phyloP scores from a whole-genome alignment of 495 filamentous ascomycete species.

The Bacidia gigantensis region DNA sequence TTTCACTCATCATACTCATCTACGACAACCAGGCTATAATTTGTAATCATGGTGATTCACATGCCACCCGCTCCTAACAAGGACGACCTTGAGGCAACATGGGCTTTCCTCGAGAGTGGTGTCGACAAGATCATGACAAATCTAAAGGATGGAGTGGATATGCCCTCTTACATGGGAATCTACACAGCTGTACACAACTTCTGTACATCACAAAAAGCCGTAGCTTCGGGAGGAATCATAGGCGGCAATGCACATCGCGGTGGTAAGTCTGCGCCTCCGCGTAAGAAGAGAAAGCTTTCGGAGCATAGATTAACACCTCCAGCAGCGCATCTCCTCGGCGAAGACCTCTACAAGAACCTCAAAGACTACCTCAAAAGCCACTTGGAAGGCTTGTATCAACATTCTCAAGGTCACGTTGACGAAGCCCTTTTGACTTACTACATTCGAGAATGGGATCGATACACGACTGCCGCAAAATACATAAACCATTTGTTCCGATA shows the following conservation, averaged over 20 bases:
- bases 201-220: conserved; percentile 93
- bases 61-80: conserved; percentile 42
- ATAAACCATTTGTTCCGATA: conserved; percentile 96
- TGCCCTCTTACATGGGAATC: conserved; percentile 93
- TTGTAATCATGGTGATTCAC: conserved; percentile 14
- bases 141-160: conserved; percentile 81
- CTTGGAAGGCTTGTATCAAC: conserved; percentile 46
- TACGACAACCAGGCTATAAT: background rate
- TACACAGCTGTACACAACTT: conserved; percentile 99
- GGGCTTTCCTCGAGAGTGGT: conserved; percentile 75
- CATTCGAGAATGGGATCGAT: conserved; percentile 90
- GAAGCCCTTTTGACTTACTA: conserved; percentile 91
- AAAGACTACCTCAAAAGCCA: conserved; percentile 70
- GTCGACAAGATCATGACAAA: conserved; percentile 88
- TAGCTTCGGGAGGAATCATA: conserved; percentile 34
- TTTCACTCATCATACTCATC: too few species aligned
- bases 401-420: conserved; percentile 66
- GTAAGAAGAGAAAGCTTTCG: too few species aligned
- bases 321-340: conserved; percentile 74
- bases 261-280: conserved; percentile 46
- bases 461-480: conserved; percentile 89
- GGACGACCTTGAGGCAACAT: conserved; percentile 78
- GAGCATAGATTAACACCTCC: conserved; percentile 17
- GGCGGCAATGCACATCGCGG: conserved; percentile 56
- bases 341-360: conserved; percentile 88